Percentiles rank a stretch among this genome's conserved stretches.
Evolutionary conservation across 192 early-diverging fungal species (phyloP).

Genomic region (Chytriomyces hyalinus): DNA sequence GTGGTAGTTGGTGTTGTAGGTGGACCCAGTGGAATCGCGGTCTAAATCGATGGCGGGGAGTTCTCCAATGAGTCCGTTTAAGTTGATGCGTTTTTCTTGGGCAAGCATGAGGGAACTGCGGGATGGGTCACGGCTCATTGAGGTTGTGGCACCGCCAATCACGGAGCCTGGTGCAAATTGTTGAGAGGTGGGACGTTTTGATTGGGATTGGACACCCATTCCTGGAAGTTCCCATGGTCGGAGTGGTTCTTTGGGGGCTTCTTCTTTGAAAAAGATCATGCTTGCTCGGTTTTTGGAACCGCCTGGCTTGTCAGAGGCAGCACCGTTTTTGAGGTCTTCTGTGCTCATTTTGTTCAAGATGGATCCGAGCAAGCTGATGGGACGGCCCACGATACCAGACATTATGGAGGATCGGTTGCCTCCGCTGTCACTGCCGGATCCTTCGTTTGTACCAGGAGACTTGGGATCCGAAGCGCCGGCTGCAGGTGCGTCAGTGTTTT

Average conservation of each 20-base stretch:
- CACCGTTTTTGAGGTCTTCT: not conserved
- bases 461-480: no score
- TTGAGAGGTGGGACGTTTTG: not conserved
- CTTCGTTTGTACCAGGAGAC: not conserved
- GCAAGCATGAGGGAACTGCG: not conserved
- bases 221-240: conserved; percentile 23
- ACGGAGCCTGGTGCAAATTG: not conserved
- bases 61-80: conserved; percentile 10
- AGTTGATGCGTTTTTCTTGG: conserved; percentile 1
- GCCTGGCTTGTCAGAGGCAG: not conserved
- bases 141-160: not conserved
- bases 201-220: conserved; percentile 6
- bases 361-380: not conserved
- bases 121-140: not conserved
- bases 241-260: conserved; percentile 15
- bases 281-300: not conserved
- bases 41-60: conserved; percentile 5
- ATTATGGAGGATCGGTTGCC: not conserved
- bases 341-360: not conserved
- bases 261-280: not conserved
- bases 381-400: not conserved
- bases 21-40: not conserved
- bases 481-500: not conserved
- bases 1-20: not conserved
- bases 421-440: not conserved